Evolutionary conservation across 1,284 basidiomycete species (phyloP), one percentile per base, ranked within the genome.

Genomic region (Earliella scabrosa): DNA sequence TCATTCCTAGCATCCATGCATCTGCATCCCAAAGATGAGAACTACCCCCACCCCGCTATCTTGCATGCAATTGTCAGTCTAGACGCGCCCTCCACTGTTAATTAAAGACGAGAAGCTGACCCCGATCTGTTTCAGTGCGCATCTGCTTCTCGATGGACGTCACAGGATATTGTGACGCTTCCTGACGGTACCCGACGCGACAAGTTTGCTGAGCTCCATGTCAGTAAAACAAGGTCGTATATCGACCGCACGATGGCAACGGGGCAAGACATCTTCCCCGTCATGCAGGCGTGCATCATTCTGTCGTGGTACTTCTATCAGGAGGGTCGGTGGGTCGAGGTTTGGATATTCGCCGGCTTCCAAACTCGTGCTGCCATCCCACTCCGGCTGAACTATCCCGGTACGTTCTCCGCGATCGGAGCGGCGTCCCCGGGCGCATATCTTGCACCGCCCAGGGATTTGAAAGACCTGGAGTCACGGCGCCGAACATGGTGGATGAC

Each of bases 251-350:
- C 90, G 14, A 90, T 93, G 86, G 85, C 85, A n/a, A 88, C 81
- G 43, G 92, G 92, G 29, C 83, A 87, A 69, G 87, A 92, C 65
- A 92, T 93, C 57, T 90, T 94, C 67, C 82, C 83, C 20, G 89
- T 93, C 14, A 83, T 93, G 77, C 92, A 94, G 68, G 91, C 92
- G 2, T 91, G 90, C 66, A 87, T 88, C 58, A 76, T 94, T 24
- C 80, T 94, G 26, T 91, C 88, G 2, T 93, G 91, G 90, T 93
- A 90, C 73, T 90, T 92, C 62, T 94, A 93, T 69, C 87, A 91
- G 58, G 88, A 93, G 69, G 92, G 91, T 2, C 82, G 91, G 52
- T 93, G 91, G 89, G 90, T 93, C 11, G 92, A 94, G 72, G 88
- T 94, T 5, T 95, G 92, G 92, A 88, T 93, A 40, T 90, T 90